Evolutionary conservation across 2,329 filamentous ascomycete species (phyloP).

Genomic region (Zalaria sp.): DNA sequence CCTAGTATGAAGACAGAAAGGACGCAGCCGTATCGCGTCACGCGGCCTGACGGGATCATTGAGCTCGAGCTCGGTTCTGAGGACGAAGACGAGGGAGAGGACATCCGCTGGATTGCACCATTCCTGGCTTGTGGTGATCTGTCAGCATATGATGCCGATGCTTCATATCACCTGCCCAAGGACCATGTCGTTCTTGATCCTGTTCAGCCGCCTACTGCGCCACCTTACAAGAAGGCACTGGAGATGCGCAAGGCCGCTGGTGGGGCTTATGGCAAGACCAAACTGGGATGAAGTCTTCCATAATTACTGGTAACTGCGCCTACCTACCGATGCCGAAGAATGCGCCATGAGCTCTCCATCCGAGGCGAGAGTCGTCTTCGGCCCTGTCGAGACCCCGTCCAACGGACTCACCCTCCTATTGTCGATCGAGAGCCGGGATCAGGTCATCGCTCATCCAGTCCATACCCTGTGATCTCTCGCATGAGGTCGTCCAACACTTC

Average conservation of each 20-base stretch:
- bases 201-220: constrained; percentile 87
- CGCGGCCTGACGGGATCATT: constrained; percentile 31
- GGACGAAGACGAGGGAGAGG: constrained; percentile 25
- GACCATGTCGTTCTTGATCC: constrained; percentile 80
- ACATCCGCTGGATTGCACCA: constrained; percentile 72
- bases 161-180: constrained; percentile 78
- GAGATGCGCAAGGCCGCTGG: constrained; percentile 67
- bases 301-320: no score
- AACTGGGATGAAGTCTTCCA: constrained; percentile 15
- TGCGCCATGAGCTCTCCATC: no score
- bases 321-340: no score
- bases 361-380: no score
- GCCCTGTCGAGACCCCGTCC: no score
- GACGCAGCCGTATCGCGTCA: constrained; percentile 13
- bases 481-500: no score
- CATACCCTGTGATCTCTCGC: no score
- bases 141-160: constrained; percentile 88
- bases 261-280: constrained; percentile 64
- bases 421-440: no score
- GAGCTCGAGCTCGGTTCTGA: constrained; percentile 34
- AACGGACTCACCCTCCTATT: no score
- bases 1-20: constrained; percentile 4
- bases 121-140: constrained; percentile 97
- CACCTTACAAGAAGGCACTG: constrained; percentile 82
- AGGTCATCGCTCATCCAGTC: no score